These are phyloP conservation scores for Trichophyton rubrum DNA, from an alignment of 2,329 filamentous ascomycete species.

Conservation along the genomic window DNA sequence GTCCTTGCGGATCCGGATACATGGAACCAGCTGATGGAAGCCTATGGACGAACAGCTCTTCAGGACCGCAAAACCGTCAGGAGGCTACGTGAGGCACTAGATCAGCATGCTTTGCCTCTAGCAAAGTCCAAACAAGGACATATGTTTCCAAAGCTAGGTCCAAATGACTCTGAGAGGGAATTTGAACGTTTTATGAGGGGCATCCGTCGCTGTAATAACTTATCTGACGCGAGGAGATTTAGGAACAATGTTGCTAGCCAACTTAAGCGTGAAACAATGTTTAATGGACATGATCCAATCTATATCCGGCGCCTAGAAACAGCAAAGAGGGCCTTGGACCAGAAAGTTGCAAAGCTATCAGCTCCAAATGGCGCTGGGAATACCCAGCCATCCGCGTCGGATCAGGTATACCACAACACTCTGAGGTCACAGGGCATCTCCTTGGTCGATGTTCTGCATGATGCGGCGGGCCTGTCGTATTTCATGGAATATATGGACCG, in stretches of 20 bases:
- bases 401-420: conserved; percentile 19
- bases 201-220: conserved; percentile 75
- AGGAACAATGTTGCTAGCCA: conserved; percentile 87
- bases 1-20: conserved; percentile 82
- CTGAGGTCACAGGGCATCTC: conserved; percentile 62
- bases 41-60: conserved; percentile 68
- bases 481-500: conserved; percentile 99
- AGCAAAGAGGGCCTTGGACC: conserved; percentile 76
- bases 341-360: conserved; percentile 71
- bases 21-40: conserved; percentile 95
- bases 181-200: conserved; percentile 91
- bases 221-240: conserved; percentile 86
- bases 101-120: conserved; percentile 80
- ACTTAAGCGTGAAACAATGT: conserved; percentile 66
- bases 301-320: conserved; percentile 86
- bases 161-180: conserved; percentile 75
- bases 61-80: conserved; percentile 93
- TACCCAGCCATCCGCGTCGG: background rate
- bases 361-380: conserved; percentile 44
- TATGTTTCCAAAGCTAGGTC: conserved; percentile 64
- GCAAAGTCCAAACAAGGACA: conserved; percentile 53
- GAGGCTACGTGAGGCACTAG: conserved; percentile 78
- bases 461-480: conserved; percentile 82
- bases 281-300: conserved; percentile 68
- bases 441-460: conserved; percentile 74